Evolutionary conservation across 768 basidiomycete species (phyloP), one percentile per base, ranked within the genome.

Genomic region (Cystobasidium ongulense): DNA sequence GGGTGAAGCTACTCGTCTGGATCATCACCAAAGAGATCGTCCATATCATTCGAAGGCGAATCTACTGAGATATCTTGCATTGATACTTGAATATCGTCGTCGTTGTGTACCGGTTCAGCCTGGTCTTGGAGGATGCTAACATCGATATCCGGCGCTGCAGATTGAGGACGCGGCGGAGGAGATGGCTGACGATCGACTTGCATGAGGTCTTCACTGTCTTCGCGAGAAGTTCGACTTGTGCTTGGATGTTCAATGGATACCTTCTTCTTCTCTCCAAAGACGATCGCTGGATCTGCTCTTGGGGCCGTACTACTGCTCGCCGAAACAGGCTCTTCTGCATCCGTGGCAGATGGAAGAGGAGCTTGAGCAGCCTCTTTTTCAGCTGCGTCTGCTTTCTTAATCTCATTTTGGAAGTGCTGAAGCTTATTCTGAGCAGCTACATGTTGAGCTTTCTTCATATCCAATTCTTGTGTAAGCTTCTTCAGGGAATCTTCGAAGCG

Each of bases 401-500:
- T 73, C 61, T 63, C 61, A 21, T 74, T 57, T 46, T 63, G 57
- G 35, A 41, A 57, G 31, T 43, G 57, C 38, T 33, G 72, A 27
- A 50, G 52, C 59, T 39, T 50, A 53, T 52, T 75, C 63, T 73
- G 75, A 29, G 76, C 74, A 4, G 68, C 38, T 8, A 72, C 38
- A 65, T 78, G 77, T 57, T 92, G 91, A 0, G 85, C 85, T 11
- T 85, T 82, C 80, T 93, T 94, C 86, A 88, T 87, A 76, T 94
- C 92, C 35, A 94, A 83, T 79, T 96, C 92, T 39, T 87, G 86
- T 13, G 88, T 86, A 61, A 96, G 84, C 81, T 95, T 96, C 84
- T 88, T 90, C 78, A 94, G 81, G 21, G 90, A 89, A 80, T 95
- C 93, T 80, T 94, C 91, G 81, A 95, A 94, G 39, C 92, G 92